Percentiles rank a stretch among this genome's conserved stretches.
These are phyloP conservation scores for Copromyces sp. DNA, from an alignment of 495 filamentous ascomycete species.

Conservation along the genomic window DNA sequence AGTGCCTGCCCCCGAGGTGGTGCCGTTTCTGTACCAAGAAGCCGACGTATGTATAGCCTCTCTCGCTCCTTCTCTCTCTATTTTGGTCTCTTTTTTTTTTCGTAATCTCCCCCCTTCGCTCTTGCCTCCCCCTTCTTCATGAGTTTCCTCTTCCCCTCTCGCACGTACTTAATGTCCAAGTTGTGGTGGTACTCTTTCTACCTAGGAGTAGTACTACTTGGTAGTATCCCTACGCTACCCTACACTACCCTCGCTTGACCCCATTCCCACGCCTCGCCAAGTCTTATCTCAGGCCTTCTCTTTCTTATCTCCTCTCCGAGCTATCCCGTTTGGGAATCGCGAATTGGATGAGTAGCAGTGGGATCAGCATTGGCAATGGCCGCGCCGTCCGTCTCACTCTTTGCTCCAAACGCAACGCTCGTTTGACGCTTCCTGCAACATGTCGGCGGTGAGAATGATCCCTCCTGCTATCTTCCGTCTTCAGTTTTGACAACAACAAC, in stretches of 20 bases:
- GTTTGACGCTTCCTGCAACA: neutral
- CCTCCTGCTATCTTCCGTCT: neutral
- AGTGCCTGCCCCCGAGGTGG: conserved; percentile 85
- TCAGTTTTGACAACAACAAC: neutral
- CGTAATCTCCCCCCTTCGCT: neutral
- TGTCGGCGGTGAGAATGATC: neutral
- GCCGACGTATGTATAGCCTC: conserved; percentile 49
- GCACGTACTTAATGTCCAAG: neutral
- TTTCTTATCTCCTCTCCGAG: neutral
- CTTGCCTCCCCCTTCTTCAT: neutral
- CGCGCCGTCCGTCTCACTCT: neutral
- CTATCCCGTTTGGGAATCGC: neutral
- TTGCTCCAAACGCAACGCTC: neutral
- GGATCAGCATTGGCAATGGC: neutral
- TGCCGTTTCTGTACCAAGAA: conserved; percentile 92
- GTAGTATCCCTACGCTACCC: neutral
- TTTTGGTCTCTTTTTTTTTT: conserved; percentile 1
- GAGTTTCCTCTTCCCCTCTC: neutral
- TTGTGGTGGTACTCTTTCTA: neutral
- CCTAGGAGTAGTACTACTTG: neutral
- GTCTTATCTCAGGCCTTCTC: neutral
- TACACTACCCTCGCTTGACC: neutral
- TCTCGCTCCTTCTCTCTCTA: conserved; percentile 4
- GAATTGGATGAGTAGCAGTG: neutral
- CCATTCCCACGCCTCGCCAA: neutral